Evolutionary conservation across 2,329 filamentous ascomycete species (phyloP).

Genomic region (Phyllosticta citriasiana): DNA sequence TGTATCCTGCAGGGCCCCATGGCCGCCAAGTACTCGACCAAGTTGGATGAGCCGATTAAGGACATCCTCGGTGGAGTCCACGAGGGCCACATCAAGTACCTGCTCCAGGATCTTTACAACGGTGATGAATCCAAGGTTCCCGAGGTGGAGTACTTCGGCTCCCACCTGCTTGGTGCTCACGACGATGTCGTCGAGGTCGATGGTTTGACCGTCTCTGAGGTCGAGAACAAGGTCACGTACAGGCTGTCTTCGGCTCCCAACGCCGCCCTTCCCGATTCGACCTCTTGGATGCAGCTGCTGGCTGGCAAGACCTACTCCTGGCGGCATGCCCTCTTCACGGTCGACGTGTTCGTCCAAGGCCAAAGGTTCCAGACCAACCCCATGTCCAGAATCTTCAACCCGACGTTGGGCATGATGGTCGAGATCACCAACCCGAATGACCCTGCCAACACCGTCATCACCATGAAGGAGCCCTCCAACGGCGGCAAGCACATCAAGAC

Average conservation of each 20-base stretch:
- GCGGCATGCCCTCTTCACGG: slow-evolving; percentile 88
- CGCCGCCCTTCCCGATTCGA: slow-evolving; percentile 63
- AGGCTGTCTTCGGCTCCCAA: slow-evolving; percentile 68
- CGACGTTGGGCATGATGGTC: slow-evolving; percentile 75
- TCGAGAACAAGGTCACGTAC: slow-evolving; percentile 72
- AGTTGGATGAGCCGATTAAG: slow-evolving; percentile 87
- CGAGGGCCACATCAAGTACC: slow-evolving; percentile 68
- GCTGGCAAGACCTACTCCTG: slow-evolving; percentile 81
- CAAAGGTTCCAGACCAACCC: slow-evolving; percentile 97
- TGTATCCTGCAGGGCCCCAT: slow-evolving; percentile 95
- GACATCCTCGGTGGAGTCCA: slow-evolving; percentile 90
- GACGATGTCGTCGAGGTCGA: slow-evolving; percentile 63
- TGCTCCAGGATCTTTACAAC: slow-evolving; percentile 72
- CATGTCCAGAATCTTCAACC: slow-evolving; percentile 81
- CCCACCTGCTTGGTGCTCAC: slow-evolving; percentile 64
- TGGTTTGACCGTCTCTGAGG: slow-evolving; percentile 72
- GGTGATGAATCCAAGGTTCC: slow-evolving; percentile 67
- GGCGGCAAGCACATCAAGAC: slow-evolving; percentile 83
- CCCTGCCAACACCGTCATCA: slow-evolving; percentile 71
- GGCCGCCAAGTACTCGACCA: slow-evolving; percentile 79
- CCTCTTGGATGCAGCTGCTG: slow-evolving; percentile 80
- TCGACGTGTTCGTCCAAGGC: slow-evolving; percentile 88
- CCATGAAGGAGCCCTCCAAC: slow-evolving; percentile 76
- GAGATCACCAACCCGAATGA: slow-evolving; percentile 79
- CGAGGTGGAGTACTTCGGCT: slow-evolving; percentile 88